These are phyloP conservation scores for Alectoria sarmentosa DNA, from an alignment of 495 filamentous ascomycete species.

Conservation along the genomic window DNA sequence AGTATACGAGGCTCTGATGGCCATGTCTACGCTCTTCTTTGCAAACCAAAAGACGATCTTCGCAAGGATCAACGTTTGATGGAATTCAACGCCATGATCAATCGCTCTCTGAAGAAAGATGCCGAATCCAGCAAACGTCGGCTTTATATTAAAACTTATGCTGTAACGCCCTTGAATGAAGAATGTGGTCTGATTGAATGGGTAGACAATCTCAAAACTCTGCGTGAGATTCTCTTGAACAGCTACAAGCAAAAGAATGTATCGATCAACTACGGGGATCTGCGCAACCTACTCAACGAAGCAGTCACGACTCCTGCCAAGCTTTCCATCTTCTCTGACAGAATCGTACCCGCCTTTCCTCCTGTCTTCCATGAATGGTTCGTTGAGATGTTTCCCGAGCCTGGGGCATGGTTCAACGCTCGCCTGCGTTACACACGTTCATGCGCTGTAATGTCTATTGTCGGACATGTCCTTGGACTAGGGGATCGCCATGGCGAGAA, in stretches of 20 bases:
- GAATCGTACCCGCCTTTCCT: conserved; percentile 58
- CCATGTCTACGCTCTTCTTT: conserved; percentile 76
- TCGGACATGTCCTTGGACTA: conserved; percentile 87
- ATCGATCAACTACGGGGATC: conserved; percentile 50
- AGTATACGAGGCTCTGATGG: conserved; percentile 85
- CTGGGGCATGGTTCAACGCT: conserved; percentile 83
- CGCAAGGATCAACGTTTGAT: conserved; percentile 95
- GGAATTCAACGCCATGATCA: conserved; percentile 99
- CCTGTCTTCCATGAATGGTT: conserved; percentile 92
- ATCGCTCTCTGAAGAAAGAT: conserved; percentile 83
- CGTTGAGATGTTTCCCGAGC: conserved; percentile 86
- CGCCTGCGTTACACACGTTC: conserved; percentile 88
- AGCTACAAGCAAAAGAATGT: conserved; percentile 68
- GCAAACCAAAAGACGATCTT: conserved; percentile 97
- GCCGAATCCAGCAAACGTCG: conserved; percentile 80
- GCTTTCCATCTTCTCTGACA: conserved; percentile 59
- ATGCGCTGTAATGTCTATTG: conserved; percentile 96
- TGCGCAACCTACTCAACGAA: conserved; percentile 51
- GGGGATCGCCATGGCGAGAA: conserved; percentile 99
- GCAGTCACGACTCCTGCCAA: conserved; percentile 49
- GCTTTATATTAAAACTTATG: conserved; percentile 91
- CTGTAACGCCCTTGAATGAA: conserved; percentile 92
- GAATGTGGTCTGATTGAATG: conserved; percentile 98
- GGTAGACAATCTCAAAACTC: conserved; percentile 92
- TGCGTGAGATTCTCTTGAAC: conserved; percentile 82